Evolutionary conservation across 352 stramenopile species (phyloP), one percentile per base, ranked within the genome.

Genomic region (Pythium folliculosum): DNA sequence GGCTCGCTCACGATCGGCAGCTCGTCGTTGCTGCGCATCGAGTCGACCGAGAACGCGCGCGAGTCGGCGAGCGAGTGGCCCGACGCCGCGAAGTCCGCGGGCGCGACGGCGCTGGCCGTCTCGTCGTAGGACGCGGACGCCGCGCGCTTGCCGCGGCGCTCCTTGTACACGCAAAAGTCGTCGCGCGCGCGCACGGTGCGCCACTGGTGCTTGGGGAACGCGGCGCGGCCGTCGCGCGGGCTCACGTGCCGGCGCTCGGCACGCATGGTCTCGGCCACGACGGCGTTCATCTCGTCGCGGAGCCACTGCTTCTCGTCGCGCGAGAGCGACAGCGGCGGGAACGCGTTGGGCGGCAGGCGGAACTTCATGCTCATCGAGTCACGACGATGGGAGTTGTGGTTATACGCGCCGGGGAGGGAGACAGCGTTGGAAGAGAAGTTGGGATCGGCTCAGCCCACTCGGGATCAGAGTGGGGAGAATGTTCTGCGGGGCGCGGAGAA

Each of bases 261-360:
- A 27, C 63, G 67, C n/a, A 87, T 40, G 22, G 72, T 82, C 58
- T 86, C 78, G 21, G 35, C 69, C 19, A 87, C 66, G 1, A 87
- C 70, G 17, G 71, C 65, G 22, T 77, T 50, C 3, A 75, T 77
- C 55, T 87, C 76, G 40, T 77, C 51, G 21, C 70, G 48, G 35
- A 86, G 57, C 25, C 55, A 71, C 0, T 53, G 51, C 62, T 71
- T 51, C 37, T 78, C 71, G 19, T 77, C 73, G 27, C 66, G 67
- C 22, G 69, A 59, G 58, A 77, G 63, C 50, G 45, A 59, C 13
- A 84, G 27, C 45, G 50, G 47, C 25, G 72, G 67, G 57, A 87
- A 80, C 10, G 74, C 65, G 32, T 75, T 66, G 17, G 70, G 54
- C 27, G 79, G 75, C 25, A 87, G 63, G 38, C 64, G 77, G 65